phyloP scores from a whole-genome alignment of 129 eudicot species.

The Lactuca sativa region DNA sequence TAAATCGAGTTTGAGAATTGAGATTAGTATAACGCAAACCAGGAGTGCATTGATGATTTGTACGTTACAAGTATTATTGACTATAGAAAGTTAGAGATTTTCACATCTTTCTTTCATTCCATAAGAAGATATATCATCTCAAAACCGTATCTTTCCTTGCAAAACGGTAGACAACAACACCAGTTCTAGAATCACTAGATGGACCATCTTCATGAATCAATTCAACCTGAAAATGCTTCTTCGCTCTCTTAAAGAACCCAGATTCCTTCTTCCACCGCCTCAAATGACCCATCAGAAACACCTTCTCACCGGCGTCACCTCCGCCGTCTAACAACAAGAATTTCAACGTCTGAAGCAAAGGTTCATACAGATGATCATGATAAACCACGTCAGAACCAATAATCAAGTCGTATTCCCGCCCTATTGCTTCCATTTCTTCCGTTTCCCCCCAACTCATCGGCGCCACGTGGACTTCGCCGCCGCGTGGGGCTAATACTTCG shows the following conservation, averaged over 20 bases:
- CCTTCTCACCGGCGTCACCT: conserved; percentile 30
- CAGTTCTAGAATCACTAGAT: conserved; percentile 52
- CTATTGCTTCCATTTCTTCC: conserved; percentile 61
- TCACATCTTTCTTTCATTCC: neutral
- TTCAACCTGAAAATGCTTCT: conserved; percentile 58
- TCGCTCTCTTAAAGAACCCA: conserved; percentile 69
- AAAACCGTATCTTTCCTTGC: conserved; percentile 38
- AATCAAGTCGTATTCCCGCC: conserved; percentile 60
- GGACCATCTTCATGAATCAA: conserved; percentile 66
- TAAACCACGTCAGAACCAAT: conserved; percentile 89
- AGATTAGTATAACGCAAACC: too few relatives aligned
- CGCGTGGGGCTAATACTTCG: conserved; percentile 28
- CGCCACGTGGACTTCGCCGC: conserved; percentile 64
- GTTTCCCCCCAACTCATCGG: conserved; percentile 68
- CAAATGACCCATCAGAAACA: conserved; percentile 88
- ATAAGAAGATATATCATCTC: conserved; percentile 13
- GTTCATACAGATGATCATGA: conserved; percentile 76
- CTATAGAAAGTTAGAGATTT: neutral
- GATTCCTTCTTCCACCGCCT: conserved; percentile 94
- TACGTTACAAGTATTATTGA: neutral
- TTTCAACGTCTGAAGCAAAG: conserved; percentile 70
- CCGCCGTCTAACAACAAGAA: conserved; percentile 42
- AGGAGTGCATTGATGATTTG: too few relatives aligned
- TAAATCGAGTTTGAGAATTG: neutral
- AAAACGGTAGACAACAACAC: conserved; percentile 70